Evolutionary conservation across 768 basidiomycete species (phyloP), one percentile per base, ranked within the genome.

Genomic region (Boletellus ananas): DNA sequence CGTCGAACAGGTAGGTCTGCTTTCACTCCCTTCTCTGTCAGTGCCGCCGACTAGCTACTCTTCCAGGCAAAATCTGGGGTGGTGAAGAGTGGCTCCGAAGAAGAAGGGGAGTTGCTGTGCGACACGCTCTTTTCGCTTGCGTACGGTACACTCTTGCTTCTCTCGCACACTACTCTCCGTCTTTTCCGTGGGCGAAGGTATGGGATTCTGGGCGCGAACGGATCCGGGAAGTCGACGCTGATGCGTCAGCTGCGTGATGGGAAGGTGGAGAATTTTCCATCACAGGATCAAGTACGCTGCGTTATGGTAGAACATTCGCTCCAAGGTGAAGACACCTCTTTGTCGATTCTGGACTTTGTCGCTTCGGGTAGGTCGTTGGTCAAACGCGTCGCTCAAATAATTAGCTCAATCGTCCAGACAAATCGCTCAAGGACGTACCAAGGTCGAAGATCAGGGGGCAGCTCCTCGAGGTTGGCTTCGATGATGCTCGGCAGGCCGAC

Each of bases 261-360:
- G 51, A 97, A 97, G 72, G 87, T 90, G 7, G 95, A 98, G 71
- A 94, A 94, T 65, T 98, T 97, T 72, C 95, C 95, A 17, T 80
- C 91, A 6, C 92, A 84, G 58, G 83, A 85, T 54, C 78, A 93
- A 68, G 74, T 98, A 43, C 81, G 89, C 41, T 89, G 89, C 59
- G 82, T 96, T 52, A 97, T 97, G 94, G 94, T 98, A 31, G 95
- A 97, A 71, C 94, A 98, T 72, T 86, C 94, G 23, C 76, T 97
- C 11, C 93, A 94, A 72, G 93, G 94, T 46, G 94, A 97, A 72
- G 91, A 97, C 69, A 80, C 79, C 16, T 87, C 89, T 10, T 61
- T 85, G 50, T 80, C 85, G 38, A 84, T 97, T 45, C 74, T 94
- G 47, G 90, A 95, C 69, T 97, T 97, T 70, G 86, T 98, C 58